Percentiles rank a stretch among this genome's conserved stretches.
Evolutionary conservation across 164 flowering plant species (phyloP).

Genomic region (Pachysandra terminalis): DNA sequence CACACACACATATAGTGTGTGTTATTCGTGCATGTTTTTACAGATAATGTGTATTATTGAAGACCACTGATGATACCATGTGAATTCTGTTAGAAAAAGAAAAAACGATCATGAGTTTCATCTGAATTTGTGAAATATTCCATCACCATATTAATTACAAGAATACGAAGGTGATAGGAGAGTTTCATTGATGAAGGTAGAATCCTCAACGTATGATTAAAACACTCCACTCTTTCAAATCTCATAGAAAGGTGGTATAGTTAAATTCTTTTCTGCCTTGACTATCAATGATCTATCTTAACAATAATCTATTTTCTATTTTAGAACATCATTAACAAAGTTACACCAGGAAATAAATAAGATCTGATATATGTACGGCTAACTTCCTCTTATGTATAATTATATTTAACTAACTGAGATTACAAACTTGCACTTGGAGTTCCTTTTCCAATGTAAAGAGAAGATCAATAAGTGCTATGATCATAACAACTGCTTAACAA

Average conservation of each 20-base stretch:
- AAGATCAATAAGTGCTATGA: background rate
- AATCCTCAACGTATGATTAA: no score
- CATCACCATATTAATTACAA: background rate
- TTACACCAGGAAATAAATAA: background rate
- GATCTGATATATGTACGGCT: background rate
- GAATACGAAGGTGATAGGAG: background rate
- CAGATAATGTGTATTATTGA: no score
- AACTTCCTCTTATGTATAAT: background rate
- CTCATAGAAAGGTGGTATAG: background rate
- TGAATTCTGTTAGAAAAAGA: no score
- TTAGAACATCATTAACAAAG: background rate
- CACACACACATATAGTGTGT: no score
- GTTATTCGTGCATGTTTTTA: no score
- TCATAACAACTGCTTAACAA: no score
- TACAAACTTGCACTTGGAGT: background rate
- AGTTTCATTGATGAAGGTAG: background rate
- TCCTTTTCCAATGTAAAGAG: background rate
- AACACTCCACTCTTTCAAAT: background rate
- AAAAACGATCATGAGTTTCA: no score
- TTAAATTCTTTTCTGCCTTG: background rate
- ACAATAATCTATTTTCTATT: background rate
- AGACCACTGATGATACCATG: no score
- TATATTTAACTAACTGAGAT: background rate
- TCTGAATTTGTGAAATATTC: background rate
- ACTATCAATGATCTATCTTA: background rate